phyloP scores from a whole-genome alignment of 1,284 basidiomycete species.

The Naganishia sp. region DNA sequence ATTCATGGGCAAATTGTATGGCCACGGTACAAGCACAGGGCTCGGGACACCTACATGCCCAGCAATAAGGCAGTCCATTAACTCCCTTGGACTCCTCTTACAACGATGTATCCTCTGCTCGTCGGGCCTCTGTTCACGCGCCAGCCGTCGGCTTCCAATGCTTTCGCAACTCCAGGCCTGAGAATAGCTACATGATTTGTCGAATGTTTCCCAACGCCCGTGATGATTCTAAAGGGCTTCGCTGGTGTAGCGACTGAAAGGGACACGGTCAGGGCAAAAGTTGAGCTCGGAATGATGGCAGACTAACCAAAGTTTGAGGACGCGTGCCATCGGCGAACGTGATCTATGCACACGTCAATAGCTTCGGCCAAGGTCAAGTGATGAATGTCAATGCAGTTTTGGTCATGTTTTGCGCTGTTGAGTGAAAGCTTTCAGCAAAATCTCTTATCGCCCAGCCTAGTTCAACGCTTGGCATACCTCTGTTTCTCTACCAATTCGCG shows the following conservation, averaged over 20 bases:
- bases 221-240: slow-evolving; percentile 41
- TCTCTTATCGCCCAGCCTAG: neutral
- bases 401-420: slow-evolving; percentile 19
- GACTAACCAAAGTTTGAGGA: slow-evolving; percentile 30
- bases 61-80: neutral
- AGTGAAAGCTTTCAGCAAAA: neutral
- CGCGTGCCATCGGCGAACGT: slow-evolving; percentile 40
- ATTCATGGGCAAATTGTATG: neutral
- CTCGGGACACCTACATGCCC: neutral
- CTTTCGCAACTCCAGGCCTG: slow-evolving; percentile 45
- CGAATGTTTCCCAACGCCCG: slow-evolving; percentile 51
- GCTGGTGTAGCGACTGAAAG: slow-evolving; percentile 25
- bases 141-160: slow-evolving; percentile 47
- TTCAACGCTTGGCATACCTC: slow-evolving; percentile 15
- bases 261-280: neutral
- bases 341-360: slow-evolving; percentile 40
- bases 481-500: slow-evolving; percentile 45
- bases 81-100: slow-evolving; percentile 37
- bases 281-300: neutral
- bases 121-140: slow-evolving; percentile 42
- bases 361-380: slow-evolving; percentile 48
- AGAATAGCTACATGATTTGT: slow-evolving; percentile 46
- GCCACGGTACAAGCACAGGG: too few relatives aligned
- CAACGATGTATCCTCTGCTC: slow-evolving; percentile 45
- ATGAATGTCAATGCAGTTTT: slow-evolving; percentile 46